phyloP scores from a whole-genome alignment of 345 rosid species.

The Melaleuca quinquenervia region DNA sequence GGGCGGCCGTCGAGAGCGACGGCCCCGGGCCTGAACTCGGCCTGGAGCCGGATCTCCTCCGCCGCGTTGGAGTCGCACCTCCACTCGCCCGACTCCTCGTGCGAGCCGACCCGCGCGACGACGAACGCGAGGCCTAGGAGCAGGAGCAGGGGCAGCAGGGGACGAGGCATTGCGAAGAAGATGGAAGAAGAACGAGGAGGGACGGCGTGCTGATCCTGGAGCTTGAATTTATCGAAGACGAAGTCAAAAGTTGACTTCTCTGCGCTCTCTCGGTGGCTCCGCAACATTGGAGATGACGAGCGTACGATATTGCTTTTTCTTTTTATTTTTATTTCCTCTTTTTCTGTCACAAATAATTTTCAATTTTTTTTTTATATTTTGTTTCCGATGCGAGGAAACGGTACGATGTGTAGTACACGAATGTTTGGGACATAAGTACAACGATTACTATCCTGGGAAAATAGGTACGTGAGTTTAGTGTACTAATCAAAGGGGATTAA shows the following conservation, averaged over 20 bases:
- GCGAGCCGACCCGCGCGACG: slow-evolving; percentile 32
- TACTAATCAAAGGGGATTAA: neutral
- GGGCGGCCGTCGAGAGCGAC: slow-evolving; percentile 79
- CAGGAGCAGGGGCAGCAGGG: neutral
- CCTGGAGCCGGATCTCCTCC: slow-evolving; percentile 52
- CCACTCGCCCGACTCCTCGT: slow-evolving; percentile 88
- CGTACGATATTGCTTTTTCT: neutral
- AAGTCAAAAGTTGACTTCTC: neutral
- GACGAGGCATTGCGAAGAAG: neutral
- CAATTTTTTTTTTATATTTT: neutral
- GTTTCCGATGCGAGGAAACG: neutral
- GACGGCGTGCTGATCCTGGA: neutral
- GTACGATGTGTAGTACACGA: neutral
- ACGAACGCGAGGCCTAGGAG: neutral
- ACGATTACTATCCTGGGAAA: neutral
- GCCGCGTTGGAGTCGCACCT: slow-evolving; percentile 51
- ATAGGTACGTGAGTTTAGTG: neutral
- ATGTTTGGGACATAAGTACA: neutral
- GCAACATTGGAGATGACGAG: neutral
- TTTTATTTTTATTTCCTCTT: no score
- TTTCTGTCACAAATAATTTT: neutral
- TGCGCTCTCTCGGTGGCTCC: neutral
- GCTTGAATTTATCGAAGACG: neutral
- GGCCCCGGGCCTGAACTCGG: slow-evolving; percentile 67
- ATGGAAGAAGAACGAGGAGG: neutral